phyloP scores from a whole-genome alignment of 1,284 basidiomycete genomes.

The Afroboletus lepidellus region DNA sequence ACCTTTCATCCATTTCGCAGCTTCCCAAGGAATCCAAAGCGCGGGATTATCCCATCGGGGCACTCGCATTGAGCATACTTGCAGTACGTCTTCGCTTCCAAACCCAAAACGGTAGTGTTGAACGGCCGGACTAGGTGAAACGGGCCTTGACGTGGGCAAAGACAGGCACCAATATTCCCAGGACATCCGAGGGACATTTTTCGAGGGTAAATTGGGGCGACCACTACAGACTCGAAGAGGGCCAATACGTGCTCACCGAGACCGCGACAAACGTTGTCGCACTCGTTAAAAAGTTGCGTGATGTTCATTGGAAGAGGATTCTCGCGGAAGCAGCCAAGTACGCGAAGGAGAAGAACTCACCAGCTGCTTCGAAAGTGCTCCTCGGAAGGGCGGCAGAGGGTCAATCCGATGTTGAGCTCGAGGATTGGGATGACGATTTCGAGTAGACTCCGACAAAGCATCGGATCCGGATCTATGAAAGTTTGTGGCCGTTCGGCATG shows the following conservation, averaged over 20 bases:
- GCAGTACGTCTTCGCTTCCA: background rate
- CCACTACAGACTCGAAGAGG: background rate
- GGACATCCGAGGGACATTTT: background rate
- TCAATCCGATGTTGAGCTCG: slow-evolving; percentile 1
- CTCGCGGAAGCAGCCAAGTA: background rate
- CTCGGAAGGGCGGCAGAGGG: background rate
- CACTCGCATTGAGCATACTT: slow-evolving; percentile 1
- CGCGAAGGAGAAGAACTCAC: background rate
- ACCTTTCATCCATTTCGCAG: background rate
- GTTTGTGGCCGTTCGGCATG: background rate
- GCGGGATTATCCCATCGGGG: background rate
- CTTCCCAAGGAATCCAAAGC: background rate
- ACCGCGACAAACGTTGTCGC: background rate
- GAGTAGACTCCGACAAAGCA: background rate
- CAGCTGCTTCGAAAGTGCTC: background rate
- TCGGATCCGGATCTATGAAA: no score
- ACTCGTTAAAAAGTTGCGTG: background rate
- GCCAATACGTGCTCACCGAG: background rate
- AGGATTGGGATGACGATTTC: slow-evolving; percentile 3
- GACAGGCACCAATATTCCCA: background rate
- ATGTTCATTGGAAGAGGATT: background rate
- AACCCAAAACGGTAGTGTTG: background rate
- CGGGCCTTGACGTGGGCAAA: slow-evolving; percentile 1
- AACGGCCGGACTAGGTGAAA: background rate
- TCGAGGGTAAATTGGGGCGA: slow-evolving; percentile 2